Evolutionary conservation across 176 grass and related monocot species (phyloP).

Genomic region (Elaeis guineensis): DNA sequence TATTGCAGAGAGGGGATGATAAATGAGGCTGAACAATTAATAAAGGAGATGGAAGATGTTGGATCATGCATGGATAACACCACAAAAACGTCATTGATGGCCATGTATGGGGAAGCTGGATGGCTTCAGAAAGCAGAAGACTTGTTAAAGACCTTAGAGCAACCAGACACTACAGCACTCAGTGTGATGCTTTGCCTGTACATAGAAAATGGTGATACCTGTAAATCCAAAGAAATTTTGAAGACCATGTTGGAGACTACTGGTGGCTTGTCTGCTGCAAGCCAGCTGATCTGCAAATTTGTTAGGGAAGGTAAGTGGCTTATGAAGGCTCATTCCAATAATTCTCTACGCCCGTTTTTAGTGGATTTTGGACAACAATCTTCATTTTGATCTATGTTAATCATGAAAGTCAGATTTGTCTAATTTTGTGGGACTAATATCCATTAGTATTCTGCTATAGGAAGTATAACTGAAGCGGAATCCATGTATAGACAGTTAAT

Average conservation of each 20-base stretch:
- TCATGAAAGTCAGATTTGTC: no score
- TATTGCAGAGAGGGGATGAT: constrained; percentile 50
- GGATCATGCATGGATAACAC: constrained; percentile 27
- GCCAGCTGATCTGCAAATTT: constrained; percentile 64
- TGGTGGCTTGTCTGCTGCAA: constrained; percentile 35
- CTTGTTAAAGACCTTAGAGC: constrained; percentile 25
- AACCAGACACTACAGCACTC: constrained; percentile 21
- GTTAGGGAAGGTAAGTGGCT: constrained; percentile 63
- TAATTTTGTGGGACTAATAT: no score
- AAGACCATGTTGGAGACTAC: constrained; percentile 46
- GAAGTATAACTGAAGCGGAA: constrained; percentile 37
- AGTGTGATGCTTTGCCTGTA: constrained; percentile 27
- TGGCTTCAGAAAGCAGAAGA: constrained; percentile 37
- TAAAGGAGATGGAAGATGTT: constrained; percentile 44
- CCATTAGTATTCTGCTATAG: constrained; percentile 45
- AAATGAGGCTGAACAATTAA: constrained; percentile 39
- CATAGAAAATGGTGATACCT: constrained; percentile 21
- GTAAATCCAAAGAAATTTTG: constrained; percentile 25
- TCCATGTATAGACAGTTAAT: constrained; percentile 48
- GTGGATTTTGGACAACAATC: constrained; percentile 10
- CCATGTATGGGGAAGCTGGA: constrained; percentile 43
- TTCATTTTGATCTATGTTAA: background rate
- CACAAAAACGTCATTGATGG: constrained; percentile 37
- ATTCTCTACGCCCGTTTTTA: background rate
- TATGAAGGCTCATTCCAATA: background rate